phyloP scores from a whole-genome alignment of 176 grass and related monocot genomes.

The Sorghum bicolor region Sorghum_bicolor_NCBIv3 NC_012870.2:11203001-11203500 shows the following conservation, averaged over 20 bases:
- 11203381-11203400: not conserved
- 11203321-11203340: constrained; percentile 41
- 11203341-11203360: constrained; percentile 19
- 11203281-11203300: constrained; percentile 53
- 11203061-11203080: constrained; percentile 13
- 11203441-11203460: constrained; percentile 74
- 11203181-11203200: not conserved
- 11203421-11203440: constrained; percentile 43
- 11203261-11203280: constrained; percentile 60
- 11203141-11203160: not conserved
- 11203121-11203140: not conserved
- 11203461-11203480: constrained; percentile 77
- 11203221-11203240: constrained; percentile 25
- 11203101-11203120: constrained; percentile 34
- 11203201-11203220: not conserved
- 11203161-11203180: not conserved
- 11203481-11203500: constrained; percentile 45
- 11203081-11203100: not conserved
- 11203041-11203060: constrained; percentile 28
- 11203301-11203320: constrained; percentile 63
- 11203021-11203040: constrained; percentile 37
- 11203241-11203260: constrained; percentile 44
- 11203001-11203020: constrained; percentile 1
- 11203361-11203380: constrained; percentile 24
- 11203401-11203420: not conserved